Percentiles rank a stretch among this genome's conserved stretches.
phyloP scores from a whole-genome alignment of 139 green algal genomes.

The Pycnococcus provasolii region DNA sequence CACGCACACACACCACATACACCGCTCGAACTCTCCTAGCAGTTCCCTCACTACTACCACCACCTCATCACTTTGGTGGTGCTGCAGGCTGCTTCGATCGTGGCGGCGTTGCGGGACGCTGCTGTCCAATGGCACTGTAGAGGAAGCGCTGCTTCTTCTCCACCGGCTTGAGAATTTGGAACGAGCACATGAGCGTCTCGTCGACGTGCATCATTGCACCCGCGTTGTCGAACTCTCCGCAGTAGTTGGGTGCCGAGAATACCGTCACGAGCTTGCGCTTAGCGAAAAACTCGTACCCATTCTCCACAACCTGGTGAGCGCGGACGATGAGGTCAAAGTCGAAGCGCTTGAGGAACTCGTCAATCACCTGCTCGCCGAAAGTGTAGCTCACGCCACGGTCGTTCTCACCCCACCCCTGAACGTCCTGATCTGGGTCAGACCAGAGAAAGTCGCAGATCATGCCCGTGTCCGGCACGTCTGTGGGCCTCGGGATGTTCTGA shows the following conservation, averaged over 20 bases:
- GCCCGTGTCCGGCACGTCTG: slow-evolving; percentile 92
- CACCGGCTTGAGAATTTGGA: slow-evolving; percentile 96
- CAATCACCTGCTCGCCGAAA: slow-evolving; percentile 88
- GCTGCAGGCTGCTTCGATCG: neutral
- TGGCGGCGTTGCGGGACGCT: slow-evolving; percentile 24
- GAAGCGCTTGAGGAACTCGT: slow-evolving; percentile 90
- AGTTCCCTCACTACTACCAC: no score
- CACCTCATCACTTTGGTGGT: no score
- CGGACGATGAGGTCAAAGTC: slow-evolving; percentile 94
- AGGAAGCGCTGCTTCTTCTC: slow-evolving; percentile 85
- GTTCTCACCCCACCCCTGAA: slow-evolving; percentile 93
- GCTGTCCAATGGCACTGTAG: slow-evolving; percentile 22
- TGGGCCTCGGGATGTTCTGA: slow-evolving; percentile 86
- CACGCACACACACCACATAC: no score
- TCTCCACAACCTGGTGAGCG: slow-evolving; percentile 97
- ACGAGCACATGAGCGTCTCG: slow-evolving; percentile 99
- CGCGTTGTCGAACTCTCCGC: slow-evolving; percentile 98
- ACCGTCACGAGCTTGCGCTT: slow-evolving; percentile 97
- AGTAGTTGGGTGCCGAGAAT: slow-evolving; percentile 98
- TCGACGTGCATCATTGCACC: slow-evolving; percentile 99
- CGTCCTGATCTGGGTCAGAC: slow-evolving; percentile 98
- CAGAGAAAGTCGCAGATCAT: slow-evolving; percentile 98
- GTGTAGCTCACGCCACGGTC: slow-evolving; percentile 98
- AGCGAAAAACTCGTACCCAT: slow-evolving; percentile 99
- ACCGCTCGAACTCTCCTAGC: no score